Evolutionary conservation across 257 asterid species (phyloP).

Genomic region (Penstemon eatonii): DNA sequence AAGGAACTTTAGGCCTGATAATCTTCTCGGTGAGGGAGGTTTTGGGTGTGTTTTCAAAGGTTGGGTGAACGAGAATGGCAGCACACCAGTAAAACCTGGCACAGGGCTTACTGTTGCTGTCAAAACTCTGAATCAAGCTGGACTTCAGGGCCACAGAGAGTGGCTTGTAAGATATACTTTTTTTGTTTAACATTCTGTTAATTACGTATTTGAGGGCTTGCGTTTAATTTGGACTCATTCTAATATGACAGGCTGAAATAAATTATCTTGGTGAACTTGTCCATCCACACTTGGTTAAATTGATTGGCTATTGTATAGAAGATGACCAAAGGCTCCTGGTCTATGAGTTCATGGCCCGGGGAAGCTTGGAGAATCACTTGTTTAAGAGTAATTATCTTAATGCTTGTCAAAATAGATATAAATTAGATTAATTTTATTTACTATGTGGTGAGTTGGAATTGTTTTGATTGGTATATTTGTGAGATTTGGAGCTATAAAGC

Average conservation of each 20-base stretch:
- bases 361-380: slow-evolving; percentile 94
- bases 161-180: slow-evolving; percentile 58
- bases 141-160: slow-evolving; percentile 94
- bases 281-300: slow-evolving; percentile 72
- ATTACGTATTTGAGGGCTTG: slow-evolving; percentile 14
- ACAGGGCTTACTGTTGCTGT: slow-evolving; percentile 82
- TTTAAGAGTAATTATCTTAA: slow-evolving; percentile 62
- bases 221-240: slow-evolving; percentile 11
- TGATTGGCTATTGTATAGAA: slow-evolving; percentile 86
- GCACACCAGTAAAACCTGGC: slow-evolving; percentile 67
- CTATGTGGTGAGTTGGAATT: too few species aligned
- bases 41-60: slow-evolving; percentile 93
- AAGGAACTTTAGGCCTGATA: slow-evolving; percentile 67
- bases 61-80: slow-evolving; percentile 71
- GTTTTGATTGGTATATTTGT: too few species aligned
- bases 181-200: not conserved
- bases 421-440: too few species aligned
- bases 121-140: slow-evolving; percentile 75
- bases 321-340: slow-evolving; percentile 80
- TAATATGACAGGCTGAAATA: slow-evolving; percentile 71
- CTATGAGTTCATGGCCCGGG: slow-evolving; percentile 87
- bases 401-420: slow-evolving; percentile 8
- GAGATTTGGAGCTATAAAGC: too few species aligned
- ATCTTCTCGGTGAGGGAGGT: slow-evolving; percentile 87
- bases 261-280: slow-evolving; percentile 78